Base-by-base conservation (phyloP, 2,329 filamentous ascomycete species). In the Alternaria gaisen region DNA sequence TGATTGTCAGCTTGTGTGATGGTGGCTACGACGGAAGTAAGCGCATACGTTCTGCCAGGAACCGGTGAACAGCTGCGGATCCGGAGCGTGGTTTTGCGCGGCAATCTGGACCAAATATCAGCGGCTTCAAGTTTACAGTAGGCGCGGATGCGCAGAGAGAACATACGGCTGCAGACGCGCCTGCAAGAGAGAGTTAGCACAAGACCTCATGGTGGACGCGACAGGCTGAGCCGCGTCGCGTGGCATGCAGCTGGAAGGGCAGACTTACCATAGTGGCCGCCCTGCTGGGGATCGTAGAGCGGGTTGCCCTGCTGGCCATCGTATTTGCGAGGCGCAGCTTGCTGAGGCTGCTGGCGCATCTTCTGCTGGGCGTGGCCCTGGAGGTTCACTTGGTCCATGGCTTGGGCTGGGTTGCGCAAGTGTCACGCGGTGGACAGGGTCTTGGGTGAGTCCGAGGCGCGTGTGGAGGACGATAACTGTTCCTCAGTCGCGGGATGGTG, bases 61-160 rank as follows among this genome's bases (percentile, higher is more conserved):
- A 16, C 94, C 94, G 1, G 92, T 94, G 81, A 97, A 98, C 58
- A 97, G 87, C 79, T 97, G 94, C 46, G 93, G 85, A 63, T 88
- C 90, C n/a, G 94, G 93, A 47, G 93, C 92, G 79, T 92, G 95
- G 58, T 93, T 93, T 81, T 93, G 90, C 44, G 90, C 88, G 50
- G 94, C 92, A 70, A 97, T 90, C 91, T 95, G 79, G 74, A 83
- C 70, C 71, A 68, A 72, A 75, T 53, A 67, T 79, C 72, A 78
- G 75, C 63, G 62, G 53, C 51, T 56, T 60, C 30, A 58, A 58
- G 56, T 57, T 26, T 56, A 60, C 34, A 50, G 60, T 34, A 11
- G 40, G 51, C 44, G 48, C 43, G 60, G 67, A 60, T 28, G 69
- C 64, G 69, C 67, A 38, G 34, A 16, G 34, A 58, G 59, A 60